phyloP scores from a whole-genome alignment of 495 filamentous ascomycete genomes.

The Parmelia sp. region DNA sequence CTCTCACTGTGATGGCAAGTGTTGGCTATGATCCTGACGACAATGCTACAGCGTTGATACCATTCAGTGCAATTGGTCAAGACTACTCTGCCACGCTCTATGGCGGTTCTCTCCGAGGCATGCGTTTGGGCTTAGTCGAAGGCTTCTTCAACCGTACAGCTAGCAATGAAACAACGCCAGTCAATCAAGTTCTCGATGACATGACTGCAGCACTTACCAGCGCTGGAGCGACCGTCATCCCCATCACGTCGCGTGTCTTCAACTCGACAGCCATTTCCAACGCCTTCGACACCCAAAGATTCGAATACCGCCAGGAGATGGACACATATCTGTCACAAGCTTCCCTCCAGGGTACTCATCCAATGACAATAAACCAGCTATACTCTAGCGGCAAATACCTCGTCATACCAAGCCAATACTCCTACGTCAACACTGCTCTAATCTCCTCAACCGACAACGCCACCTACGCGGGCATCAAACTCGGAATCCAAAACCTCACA shows the following conservation, averaged over 20 bases:
- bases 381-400: conserved; percentile 45
- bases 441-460: conserved; percentile 40
- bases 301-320: conserved; percentile 48
- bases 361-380: conserved; percentile 39
- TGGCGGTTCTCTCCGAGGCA: conserved; percentile 34
- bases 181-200: conserved; percentile 42
- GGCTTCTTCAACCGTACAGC: conserved; percentile 43
- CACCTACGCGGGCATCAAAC: conserved; percentile 39
- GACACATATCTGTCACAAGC: conserved; percentile 43
- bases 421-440: conserved; percentile 44
- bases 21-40: conserved; percentile 41
- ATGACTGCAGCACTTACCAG: conserved; percentile 32
- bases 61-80: conserved; percentile 28
- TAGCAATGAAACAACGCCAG: conserved; percentile 45
- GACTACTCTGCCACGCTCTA: conserved; percentile 39
- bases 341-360: conserved; percentile 25
- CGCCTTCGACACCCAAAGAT: conserved; percentile 50
- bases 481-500: conserved; percentile 44
- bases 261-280: conserved; percentile 40
- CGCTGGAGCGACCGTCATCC: conserved; percentile 39
- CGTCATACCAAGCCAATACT: conserved; percentile 50
- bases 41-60: conserved; percentile 39
- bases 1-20: conserved; percentile 52
- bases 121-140: conserved; percentile 43
- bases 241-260: conserved; percentile 46